Evolutionary conservation across 2,329 filamentous ascomycete genomes (phyloP), one percentile per base, ranked within the genome.

Genomic region (Colletotrichum paranaense): DNA sequence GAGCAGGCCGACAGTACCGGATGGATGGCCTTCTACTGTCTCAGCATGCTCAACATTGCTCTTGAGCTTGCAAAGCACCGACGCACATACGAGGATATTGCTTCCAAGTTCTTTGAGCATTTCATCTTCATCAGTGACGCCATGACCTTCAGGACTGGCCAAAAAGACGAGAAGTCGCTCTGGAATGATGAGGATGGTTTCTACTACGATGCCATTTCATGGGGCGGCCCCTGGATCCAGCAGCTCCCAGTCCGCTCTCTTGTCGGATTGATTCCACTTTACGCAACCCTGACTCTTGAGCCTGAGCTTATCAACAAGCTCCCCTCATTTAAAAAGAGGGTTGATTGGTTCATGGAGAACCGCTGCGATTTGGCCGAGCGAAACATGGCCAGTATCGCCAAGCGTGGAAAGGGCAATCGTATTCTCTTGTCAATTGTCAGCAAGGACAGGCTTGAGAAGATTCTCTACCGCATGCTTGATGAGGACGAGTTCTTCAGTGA

Each of bases 121-220:
- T 98, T 98, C 84, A 94, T 98, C 80, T 92, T 98, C 82, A 98
- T 98, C 82, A 97, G 95, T 80, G 97, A 98, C 84, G 97, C 96
- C 71, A 98, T 98, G 96, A 95, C 93, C 0, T 95, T 93, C 88
- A 93, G 88, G 84, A 90, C 88, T 78, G 94, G 85, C 78, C 88
- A 83, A 84, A 92, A 84, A 85, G 92, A 86, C 80, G 94, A 97
- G 78, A 91, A 94, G 79, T 97, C 95, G 42, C 86, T 98, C 8
- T 98, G 96, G 96, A 98, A 98, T 79, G 95, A 98, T 32, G 90
- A 97, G 75, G 96, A 98, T 82, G 95, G 94, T 69, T 98, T 98
- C 87, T 98, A 98, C 88, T 98, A 98, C 81, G 96, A 98, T 84
- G 96, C 96, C 30, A 98, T 98, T 76, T 97, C 95, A 1, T 98